Conservation (phyloP, 2,329 filamentous ascomycete species). For the Ophiostoma montium region DNA sequence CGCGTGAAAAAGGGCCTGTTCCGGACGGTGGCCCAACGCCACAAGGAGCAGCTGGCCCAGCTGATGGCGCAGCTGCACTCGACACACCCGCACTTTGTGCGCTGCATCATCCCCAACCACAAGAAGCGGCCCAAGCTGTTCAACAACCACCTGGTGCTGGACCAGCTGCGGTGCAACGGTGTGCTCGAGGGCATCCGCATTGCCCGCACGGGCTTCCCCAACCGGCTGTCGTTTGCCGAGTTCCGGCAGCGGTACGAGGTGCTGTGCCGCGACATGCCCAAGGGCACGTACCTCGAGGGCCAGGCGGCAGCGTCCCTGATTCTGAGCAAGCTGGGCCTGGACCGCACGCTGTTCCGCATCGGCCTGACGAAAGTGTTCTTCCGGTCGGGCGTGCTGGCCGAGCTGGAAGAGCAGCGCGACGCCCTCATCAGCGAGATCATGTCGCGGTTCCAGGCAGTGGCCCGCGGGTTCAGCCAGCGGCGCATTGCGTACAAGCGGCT, state of each 20-base stretch:
- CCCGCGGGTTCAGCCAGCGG: slow-evolving; percentile 77
- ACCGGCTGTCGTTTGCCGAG: slow-evolving; percentile 79
- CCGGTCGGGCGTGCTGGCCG: slow-evolving; percentile 84
- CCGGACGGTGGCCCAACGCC: slow-evolving; percentile 86
- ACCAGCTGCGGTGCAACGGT: slow-evolving; percentile 97
- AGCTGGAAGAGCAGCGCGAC: slow-evolving; percentile 92
- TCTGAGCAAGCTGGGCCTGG: slow-evolving; percentile 75
- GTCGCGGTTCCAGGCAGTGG: slow-evolving; percentile 80
- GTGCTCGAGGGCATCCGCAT: slow-evolving; percentile 98
- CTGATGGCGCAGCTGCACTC: slow-evolving; percentile 89
- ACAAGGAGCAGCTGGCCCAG: slow-evolving; percentile 97
- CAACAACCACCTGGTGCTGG: slow-evolving; percentile 79
- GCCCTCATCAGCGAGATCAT: slow-evolving; percentile 88
- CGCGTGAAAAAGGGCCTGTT: slow-evolving; percentile 96
- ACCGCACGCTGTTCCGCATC: slow-evolving; percentile 77
- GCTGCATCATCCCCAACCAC: slow-evolving; percentile 95
- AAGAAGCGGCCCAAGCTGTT: slow-evolving; percentile 94
- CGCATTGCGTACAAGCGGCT: slow-evolving; percentile 83
- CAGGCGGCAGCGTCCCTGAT: slow-evolving; percentile 76
- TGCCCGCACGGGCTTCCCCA: slow-evolving; percentile 91
- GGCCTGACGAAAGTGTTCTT: slow-evolving; percentile 98
- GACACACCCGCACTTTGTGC: slow-evolving; percentile 95
- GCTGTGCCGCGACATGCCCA: slow-evolving; percentile 44
- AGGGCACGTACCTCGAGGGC: slow-evolving; percentile 58
- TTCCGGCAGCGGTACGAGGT: slow-evolving; percentile 96